Evolutionary conservation across 345 rosid genomes (phyloP).

Genomic region (Brassica nigra): DNA sequence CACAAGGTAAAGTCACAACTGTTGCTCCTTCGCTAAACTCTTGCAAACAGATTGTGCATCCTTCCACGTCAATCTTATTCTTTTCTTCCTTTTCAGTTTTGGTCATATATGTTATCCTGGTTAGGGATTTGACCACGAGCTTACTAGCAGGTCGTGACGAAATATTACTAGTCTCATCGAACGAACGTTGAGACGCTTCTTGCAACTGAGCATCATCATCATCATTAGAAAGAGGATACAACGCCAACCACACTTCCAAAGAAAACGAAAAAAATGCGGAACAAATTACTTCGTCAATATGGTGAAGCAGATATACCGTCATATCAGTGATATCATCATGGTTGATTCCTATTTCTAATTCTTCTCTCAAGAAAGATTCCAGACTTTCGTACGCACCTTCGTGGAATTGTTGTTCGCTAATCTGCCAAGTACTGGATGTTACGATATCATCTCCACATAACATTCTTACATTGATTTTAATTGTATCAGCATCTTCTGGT

Average conservation of each 20-base stretch:
- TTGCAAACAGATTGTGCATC: constrained; percentile 7
- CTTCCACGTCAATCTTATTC: not conserved
- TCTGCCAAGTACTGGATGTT: too few species aligned
- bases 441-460: not conserved
- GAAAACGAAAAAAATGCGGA: not conserved
- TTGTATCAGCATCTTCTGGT: not conserved
- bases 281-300: not conserved
- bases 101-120: constrained; percentile 2
- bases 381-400: not conserved
- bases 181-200: not conserved
- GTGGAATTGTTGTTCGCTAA: not conserved
- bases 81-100: not conserved
- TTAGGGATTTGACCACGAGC: constrained; percentile 4
- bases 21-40: not conserved
- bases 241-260: not conserved
- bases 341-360: not conserved
- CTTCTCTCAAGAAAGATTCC: not conserved
- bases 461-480: not conserved
- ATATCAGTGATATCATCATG: not conserved
- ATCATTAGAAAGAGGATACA: not conserved
- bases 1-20: constrained; percentile 8
- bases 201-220: not conserved
- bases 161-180: not conserved
- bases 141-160: not conserved
- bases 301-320: not conserved